These are phyloP conservation scores for Rhizopus sp. DNA, from an alignment of 371 early-diverging fungal species.

Conservation along the genomic window DNA sequence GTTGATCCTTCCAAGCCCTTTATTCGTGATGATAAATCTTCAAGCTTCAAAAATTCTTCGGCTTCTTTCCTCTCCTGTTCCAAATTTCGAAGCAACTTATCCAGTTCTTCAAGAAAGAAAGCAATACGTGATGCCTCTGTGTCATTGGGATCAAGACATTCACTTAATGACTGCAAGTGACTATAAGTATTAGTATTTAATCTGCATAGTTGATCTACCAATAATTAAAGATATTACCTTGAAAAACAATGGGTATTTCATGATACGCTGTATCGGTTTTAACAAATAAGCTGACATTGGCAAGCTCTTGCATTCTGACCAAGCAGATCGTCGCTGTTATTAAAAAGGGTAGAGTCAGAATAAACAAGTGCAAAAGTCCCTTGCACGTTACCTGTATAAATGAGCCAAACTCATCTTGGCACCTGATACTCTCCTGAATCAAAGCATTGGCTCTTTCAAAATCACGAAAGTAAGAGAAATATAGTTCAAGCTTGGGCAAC, in stretches of 20 bases:
- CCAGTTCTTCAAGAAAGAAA: conserved; percentile 27
- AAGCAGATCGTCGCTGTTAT: conserved; percentile 29
- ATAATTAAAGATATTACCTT: conserved; percentile 17
- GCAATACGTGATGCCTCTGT: conserved; percentile 8
- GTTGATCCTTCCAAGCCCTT: conserved; percentile 29
- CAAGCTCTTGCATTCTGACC: conserved; percentile 37
- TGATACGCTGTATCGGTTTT: conserved; percentile 44
- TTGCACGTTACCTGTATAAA: conserved; percentile 27
- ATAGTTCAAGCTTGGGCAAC: conserved; percentile 17
- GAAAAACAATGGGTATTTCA: conserved; percentile 50
- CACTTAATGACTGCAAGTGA: conserved; percentile 9
- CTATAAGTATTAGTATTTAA: not conserved
- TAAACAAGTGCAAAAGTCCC: not conserved
- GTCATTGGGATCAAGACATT: conserved; percentile 13
- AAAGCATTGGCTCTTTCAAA: conserved; percentile 41
- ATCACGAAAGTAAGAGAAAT: conserved; percentile 33
- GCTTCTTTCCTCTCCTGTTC: conserved; percentile 35
- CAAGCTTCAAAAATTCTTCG: conserved; percentile 31
- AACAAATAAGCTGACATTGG: conserved; percentile 41
- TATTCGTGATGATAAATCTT: conserved; percentile 34
- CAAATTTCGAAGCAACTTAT: conserved; percentile 26
- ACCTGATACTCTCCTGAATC: conserved; percentile 23
- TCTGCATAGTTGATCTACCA: not conserved
- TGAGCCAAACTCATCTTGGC: conserved; percentile 28
- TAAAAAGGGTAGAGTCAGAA: not conserved